These are phyloP conservation scores for Sphaerulina vaccinii DNA, from an alignment of 2,329 filamentous ascomycete species.

Conservation along the genomic window DNA sequence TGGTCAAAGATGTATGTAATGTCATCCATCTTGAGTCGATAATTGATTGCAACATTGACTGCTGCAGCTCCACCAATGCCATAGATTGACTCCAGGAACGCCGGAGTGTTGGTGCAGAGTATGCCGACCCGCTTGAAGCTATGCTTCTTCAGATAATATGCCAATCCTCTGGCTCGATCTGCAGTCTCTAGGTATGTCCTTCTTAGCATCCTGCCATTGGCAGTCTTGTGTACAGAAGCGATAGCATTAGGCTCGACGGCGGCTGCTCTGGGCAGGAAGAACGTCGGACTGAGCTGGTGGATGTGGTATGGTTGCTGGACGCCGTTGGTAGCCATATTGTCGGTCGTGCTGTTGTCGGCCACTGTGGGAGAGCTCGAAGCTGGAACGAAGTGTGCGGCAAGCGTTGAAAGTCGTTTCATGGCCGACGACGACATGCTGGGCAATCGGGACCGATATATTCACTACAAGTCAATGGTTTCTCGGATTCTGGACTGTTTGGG, in stretches of 20 bases:
- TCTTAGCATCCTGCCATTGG: constrained; percentile 65
- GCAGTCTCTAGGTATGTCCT: constrained; percentile 79
- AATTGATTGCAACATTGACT: constrained; percentile 72
- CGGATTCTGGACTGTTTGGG: too few species aligned
- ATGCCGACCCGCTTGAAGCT: constrained; percentile 77
- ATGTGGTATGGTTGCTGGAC: constrained; percentile 49
- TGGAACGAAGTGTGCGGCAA: constrained; percentile 46
- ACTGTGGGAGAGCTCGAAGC: constrained; percentile 34
- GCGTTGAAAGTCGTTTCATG: constrained; percentile 59
- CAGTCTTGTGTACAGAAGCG: constrained; percentile 26
- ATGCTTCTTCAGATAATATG: constrained; percentile 79
- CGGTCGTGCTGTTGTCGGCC: constrained; percentile 25
- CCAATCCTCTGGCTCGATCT: constrained; percentile 80
- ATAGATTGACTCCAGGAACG: constrained; percentile 87
- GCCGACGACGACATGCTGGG: constrained; percentile 57
- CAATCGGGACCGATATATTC: constrained; percentile 14
- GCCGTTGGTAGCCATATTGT: constrained; percentile 21
- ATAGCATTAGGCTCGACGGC: constrained; percentile 74
- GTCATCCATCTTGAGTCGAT: constrained; percentile 76
- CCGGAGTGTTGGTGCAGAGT: constrained; percentile 87
- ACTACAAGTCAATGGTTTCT: constrained; percentile 16
- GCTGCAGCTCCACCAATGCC: constrained; percentile 79
- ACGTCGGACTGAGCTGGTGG: constrained; percentile 83
- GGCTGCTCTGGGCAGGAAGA: constrained; percentile 82
- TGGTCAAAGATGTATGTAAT: constrained; percentile 88